Evolutionary conservation across 2,329 filamentous ascomycete species (phyloP).

Genomic region (Alternaria novae-zelandiae): DNA sequence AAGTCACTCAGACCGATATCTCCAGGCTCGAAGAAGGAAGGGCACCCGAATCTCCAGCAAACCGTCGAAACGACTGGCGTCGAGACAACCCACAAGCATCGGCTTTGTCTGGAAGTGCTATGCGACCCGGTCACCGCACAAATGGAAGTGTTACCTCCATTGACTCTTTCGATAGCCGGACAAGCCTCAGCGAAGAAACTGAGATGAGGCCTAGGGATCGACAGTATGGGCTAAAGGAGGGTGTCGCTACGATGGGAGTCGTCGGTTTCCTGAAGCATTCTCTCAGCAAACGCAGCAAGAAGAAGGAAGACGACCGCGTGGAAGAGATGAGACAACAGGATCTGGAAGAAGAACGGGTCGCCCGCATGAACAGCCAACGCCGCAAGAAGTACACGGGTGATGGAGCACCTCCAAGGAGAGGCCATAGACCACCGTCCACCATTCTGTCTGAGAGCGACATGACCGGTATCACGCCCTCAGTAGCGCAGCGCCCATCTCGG

Average conservation of each 20-base stretch:
- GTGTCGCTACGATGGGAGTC: constrained; percentile 56
- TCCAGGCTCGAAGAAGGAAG: constrained; percentile 61
- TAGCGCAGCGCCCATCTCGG: constrained; percentile 45
- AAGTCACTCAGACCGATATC: constrained; percentile 56
- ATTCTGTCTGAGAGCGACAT: constrained; percentile 54
- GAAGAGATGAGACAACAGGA: constrained; percentile 60
- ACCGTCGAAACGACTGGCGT: constrained; percentile 43
- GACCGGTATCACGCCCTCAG: constrained; percentile 53
- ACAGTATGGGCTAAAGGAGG: constrained; percentile 50
- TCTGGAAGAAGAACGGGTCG: constrained; percentile 59
- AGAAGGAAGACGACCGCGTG: constrained; percentile 66
- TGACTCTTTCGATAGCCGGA: constrained; percentile 50
- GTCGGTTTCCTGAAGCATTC: constrained; percentile 52
- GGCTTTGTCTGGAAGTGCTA: constrained; percentile 56
- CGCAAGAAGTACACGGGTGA: constrained; percentile 73
- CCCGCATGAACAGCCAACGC: constrained; percentile 60
- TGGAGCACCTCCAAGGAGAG: constrained; percentile 51
- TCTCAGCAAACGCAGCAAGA: constrained; percentile 61
- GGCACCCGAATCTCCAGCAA: constrained; percentile 55
- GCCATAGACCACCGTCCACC: constrained; percentile 44
- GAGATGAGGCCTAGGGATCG: constrained; percentile 27
- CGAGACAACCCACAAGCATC: constrained; percentile 44
- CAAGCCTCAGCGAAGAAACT: constrained; percentile 45
- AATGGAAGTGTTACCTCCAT: constrained; percentile 48
- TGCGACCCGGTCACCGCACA: constrained; percentile 37